Base-by-base conservation (phyloP, 2,329 filamentous ascomycete genomes). In the Byssoonygena ceratinophila region DNA sequence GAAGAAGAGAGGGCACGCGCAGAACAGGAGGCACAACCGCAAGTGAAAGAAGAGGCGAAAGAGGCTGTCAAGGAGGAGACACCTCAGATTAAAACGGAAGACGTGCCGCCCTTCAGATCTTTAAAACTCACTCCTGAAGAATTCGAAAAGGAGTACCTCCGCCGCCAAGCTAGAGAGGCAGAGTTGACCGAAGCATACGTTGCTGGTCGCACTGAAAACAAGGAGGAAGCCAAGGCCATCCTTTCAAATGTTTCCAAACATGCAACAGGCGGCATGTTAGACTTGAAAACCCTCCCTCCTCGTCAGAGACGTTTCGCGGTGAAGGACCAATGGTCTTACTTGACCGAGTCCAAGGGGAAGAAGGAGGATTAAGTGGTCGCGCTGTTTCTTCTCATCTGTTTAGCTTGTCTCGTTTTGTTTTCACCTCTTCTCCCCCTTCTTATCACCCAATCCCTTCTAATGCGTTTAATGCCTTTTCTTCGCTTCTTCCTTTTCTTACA, bases 1-100 rank as follows among this genome's bases (percentile, higher is more conserved):
- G 71, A 57, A 61, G 64, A 57, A 61, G 64, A 40, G 58, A 48
- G 51, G 58, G 57, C 32, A 58, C 60, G 40, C 59, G 63, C 46
- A 60, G 56, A 9, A 57, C 52, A 14, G 53, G n/a, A 59, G 67
- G 16, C 12, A 29, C 37, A 18, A 7, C 25, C n/a, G 14, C 37
- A 36, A 25, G 11, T 22, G n/a, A 22, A 22, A 1, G 39, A 49
- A 23, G 46, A 29, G 40, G 25, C 31, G 7, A 32, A 41, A 22
- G 25, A 32, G 23, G 14, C 16, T 40, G 27, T 32, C 14, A 40
- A 49, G 16, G 25, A 40, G 32, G 36, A 40, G 18, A 25, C 12
- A 3, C 34, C 4, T 7, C 9, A 39, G 3, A 14, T 40, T 34
- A 49, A 49, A 27, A 4, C 11, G 22, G 46, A 49, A 49, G 12